Evolutionary conservation across 495 filamentous ascomycete genomes (phyloP).

Genomic region (Podospora anserina): DNA sequence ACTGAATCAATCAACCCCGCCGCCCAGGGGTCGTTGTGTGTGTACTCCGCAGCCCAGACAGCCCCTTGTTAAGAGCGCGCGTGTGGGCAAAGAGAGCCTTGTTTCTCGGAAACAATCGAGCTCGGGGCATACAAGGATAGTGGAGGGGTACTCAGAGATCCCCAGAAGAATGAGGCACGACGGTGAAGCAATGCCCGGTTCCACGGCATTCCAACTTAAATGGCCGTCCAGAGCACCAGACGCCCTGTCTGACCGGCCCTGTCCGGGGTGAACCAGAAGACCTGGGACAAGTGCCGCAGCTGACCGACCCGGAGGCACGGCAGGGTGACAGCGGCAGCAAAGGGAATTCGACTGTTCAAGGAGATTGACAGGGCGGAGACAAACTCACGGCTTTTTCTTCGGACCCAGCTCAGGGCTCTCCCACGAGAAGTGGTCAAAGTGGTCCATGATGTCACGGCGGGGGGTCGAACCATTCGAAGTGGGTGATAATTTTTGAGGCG

Average conservation of each 20-base stretch:
- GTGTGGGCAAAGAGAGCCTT: neutral
- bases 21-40: neutral
- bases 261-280: neutral
- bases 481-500: neutral
- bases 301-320: neutral
- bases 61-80: neutral
- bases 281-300: neutral
- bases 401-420: neutral
- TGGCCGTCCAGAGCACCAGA: constrained; percentile 7
- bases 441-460: neutral
- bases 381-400: neutral
- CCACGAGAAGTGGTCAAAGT: neutral
- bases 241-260: neutral
- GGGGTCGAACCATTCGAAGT: neutral
- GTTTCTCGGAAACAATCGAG: neutral
- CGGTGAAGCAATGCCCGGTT: constrained; percentile 3
- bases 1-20: neutral
- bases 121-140: neutral
- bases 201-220: constrained; percentile 8
- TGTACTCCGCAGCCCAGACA: neutral
- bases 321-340: neutral
- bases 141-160: neutral
- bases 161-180: neutral
- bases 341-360: neutral
- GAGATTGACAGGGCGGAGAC: neutral